A percentile compares a stretch with the other conserved stretches of the same genome.
phyloP scores from a whole-genome alignment of 495 filamentous ascomycete genomes.

The Penicillium bovifimosum region DNA sequence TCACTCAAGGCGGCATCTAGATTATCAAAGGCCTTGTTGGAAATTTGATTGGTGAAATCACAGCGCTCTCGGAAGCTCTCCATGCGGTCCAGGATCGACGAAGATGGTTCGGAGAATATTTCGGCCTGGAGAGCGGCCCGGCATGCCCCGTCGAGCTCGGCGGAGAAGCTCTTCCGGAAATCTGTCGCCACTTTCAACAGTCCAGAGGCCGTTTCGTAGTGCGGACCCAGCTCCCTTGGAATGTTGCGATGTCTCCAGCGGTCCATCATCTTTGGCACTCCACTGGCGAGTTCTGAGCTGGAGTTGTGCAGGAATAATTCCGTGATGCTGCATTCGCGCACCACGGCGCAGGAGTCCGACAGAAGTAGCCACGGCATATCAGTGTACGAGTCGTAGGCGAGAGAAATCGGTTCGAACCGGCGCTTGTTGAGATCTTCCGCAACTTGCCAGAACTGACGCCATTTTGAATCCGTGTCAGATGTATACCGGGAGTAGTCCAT shows the following conservation, averaged over 20 bases:
- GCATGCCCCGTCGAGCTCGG: slow-evolving; percentile 56
- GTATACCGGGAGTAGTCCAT: slow-evolving; percentile 70
- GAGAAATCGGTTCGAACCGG: slow-evolving; percentile 68
- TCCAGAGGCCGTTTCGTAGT: slow-evolving; percentile 36
- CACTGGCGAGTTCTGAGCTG: slow-evolving; percentile 26
- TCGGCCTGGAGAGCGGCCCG: slow-evolving; percentile 57
- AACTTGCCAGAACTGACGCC: slow-evolving; percentile 83
- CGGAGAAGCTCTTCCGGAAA: slow-evolving; percentile 51
- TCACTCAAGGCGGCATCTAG: slow-evolving; percentile 37
- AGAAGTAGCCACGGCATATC: slow-evolving; percentile 78
- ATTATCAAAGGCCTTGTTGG: slow-evolving; percentile 59
- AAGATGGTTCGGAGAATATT: slow-evolving; percentile 60
- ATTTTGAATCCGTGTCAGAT: slow-evolving; percentile 69
- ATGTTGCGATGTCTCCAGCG: slow-evolving; percentile 43
- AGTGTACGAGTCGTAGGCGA: slow-evolving; percentile 63
- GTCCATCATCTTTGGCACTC: slow-evolving; percentile 34
- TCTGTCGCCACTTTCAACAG: slow-evolving; percentile 55
- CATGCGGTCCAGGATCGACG: slow-evolving; percentile 63
- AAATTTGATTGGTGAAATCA: slow-evolving; percentile 65
- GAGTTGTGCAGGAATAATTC: slow-evolving; percentile 58
- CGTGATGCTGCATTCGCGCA: slow-evolving; percentile 71
- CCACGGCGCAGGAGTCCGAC: slow-evolving; percentile 68
- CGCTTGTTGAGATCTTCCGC: slow-evolving; percentile 80
- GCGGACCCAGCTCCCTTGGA: slow-evolving; percentile 32
- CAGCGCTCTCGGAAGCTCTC: slow-evolving; percentile 65